Percentiles rank a stretch among this genome's conserved stretches.
Conservation (phyloP, 2,329 filamentous ascomycete genomes). For the Ophiocordyceps camponoti-saundersi region DNA sequence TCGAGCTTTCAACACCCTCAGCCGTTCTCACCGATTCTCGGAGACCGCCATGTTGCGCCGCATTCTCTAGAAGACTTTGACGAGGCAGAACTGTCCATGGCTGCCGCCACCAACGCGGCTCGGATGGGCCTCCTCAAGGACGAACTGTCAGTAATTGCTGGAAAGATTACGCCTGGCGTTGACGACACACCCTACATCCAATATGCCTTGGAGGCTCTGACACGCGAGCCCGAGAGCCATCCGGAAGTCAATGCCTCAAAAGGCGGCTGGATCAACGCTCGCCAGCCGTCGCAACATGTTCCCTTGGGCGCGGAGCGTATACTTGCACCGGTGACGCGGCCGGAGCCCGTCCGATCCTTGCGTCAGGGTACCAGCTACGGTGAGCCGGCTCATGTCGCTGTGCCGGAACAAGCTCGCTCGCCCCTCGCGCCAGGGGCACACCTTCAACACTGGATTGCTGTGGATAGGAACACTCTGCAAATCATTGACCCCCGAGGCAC, state of each 20-base stretch:
- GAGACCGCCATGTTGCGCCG: constrained; percentile 2
- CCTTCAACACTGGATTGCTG: constrained; percentile 12
- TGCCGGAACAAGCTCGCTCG: neutral
- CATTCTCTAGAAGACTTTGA: constrained; percentile 17
- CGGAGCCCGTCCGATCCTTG: neutral
- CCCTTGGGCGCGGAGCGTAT: constrained; percentile 5
- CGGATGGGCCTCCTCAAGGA: constrained; percentile 29
- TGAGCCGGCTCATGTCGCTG: neutral
- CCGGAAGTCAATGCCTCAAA: constrained; percentile 34
- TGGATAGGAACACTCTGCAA: constrained; percentile 15
- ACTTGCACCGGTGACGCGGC: neutral
- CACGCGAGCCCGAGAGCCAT: constrained; percentile 49
- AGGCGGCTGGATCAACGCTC: constrained; percentile 15
- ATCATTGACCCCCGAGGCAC: constrained; percentile 20
- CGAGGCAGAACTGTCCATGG: constrained; percentile 21
- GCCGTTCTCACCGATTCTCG: constrained; percentile 3
- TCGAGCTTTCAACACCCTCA: constrained; percentile 5
- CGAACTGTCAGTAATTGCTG: constrained; percentile 29
- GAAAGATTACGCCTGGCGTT: constrained; percentile 53
- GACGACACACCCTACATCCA: constrained; percentile 80
- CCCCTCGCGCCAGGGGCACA: constrained; percentile 1
- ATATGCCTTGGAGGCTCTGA: constrained; percentile 78
- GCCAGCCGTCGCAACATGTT: constrained; percentile 8
- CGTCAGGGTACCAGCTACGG: neutral
- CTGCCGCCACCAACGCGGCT: constrained; percentile 14